Conservation (phyloP, 2,329 filamentous ascomycete genomes). For the Epicoccum sorghinum region DNA sequence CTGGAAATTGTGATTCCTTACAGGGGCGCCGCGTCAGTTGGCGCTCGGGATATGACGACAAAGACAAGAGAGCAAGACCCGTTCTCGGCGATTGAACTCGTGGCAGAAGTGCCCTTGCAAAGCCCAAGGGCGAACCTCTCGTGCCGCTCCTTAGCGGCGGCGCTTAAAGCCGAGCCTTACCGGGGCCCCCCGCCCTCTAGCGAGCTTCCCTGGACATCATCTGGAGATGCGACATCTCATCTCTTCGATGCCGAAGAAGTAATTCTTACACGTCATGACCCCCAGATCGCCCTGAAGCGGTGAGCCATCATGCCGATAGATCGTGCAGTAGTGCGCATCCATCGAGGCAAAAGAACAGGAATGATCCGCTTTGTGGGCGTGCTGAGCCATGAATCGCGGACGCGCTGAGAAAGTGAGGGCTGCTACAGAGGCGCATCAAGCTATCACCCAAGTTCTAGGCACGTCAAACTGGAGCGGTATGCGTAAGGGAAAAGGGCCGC, state of each 20-base stretch:
- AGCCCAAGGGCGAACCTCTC: not conserved
- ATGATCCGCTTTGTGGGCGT: slow-evolving; percentile 4
- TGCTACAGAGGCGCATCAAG: not conserved
- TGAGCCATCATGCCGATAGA: slow-evolving; percentile 3
- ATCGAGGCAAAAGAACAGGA: not conserved
- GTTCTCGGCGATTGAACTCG: not conserved
- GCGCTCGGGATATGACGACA: slow-evolving; percentile 30
- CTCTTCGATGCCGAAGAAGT: slow-evolving; percentile 6
- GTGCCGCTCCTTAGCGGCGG: slow-evolving; percentile 3
- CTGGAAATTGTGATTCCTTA: slow-evolving; percentile 2
- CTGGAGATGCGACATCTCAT: slow-evolving; percentile 11
- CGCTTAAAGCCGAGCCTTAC: slow-evolving; percentile 14
- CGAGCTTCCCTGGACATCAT: slow-evolving; percentile 43
- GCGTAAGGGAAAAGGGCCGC: slow-evolving; percentile 22
- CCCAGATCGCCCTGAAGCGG: not conserved
- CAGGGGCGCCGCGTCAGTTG: slow-evolving; percentile 8
- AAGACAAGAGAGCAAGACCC: slow-evolving; percentile 3
- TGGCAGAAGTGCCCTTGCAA: slow-evolving; percentile 1
- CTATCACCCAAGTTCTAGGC: not conserved
- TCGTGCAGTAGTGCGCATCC: not conserved
- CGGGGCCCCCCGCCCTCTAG: slow-evolving; percentile 17
- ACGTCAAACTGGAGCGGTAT: not conserved
- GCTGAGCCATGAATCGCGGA: slow-evolving; percentile 14
- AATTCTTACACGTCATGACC: slow-evolving; percentile 2
- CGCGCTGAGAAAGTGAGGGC: too few species aligned